A percentile compares a stretch with the other conserved stretches of the same genome.
These are phyloP conservation scores for Colletotrichum godetiae DNA, from an alignment of 2,329 filamentous ascomycete genomes.

Conservation along the genomic window DNA sequence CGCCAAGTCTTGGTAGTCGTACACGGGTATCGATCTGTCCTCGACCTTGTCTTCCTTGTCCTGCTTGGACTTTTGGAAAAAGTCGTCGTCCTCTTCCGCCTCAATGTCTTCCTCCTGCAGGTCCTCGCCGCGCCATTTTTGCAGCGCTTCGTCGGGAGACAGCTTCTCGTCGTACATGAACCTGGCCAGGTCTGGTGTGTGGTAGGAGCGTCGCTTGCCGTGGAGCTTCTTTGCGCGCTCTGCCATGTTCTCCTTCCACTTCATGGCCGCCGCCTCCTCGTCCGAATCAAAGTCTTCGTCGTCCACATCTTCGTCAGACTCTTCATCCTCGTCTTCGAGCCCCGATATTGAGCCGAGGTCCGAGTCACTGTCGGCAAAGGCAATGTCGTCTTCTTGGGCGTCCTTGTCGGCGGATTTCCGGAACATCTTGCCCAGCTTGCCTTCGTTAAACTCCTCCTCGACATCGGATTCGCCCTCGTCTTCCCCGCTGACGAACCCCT, in stretches of 20 bases:
- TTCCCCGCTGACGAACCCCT: slow-evolving; percentile 66
- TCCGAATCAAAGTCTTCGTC: slow-evolving; percentile 66
- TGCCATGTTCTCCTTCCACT: slow-evolving; percentile 90
- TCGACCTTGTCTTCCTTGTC: slow-evolving; percentile 80
- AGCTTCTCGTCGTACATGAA: slow-evolving; percentile 90
- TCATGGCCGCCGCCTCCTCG: slow-evolving; percentile 78
- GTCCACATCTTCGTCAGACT: slow-evolving; percentile 53
- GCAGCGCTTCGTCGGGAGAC: slow-evolving; percentile 78
- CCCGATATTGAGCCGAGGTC: slow-evolving; percentile 89
- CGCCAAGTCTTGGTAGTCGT: slow-evolving; percentile 84
- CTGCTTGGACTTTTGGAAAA: slow-evolving; percentile 73
- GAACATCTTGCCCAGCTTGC: slow-evolving; percentile 71
- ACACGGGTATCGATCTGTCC: slow-evolving; percentile 81
- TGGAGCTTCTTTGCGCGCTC: slow-evolving; percentile 80
- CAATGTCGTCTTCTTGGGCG: slow-evolving; percentile 76
- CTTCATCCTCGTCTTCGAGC: slow-evolving; percentile 59
- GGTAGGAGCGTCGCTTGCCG: slow-evolving; percentile 76
- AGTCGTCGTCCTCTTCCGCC: slow-evolving; percentile 68
- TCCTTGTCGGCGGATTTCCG: slow-evolving; percentile 62
- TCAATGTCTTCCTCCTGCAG: slow-evolving; percentile 67
- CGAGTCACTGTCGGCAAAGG: slow-evolving; percentile 96
- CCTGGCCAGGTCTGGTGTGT: slow-evolving; percentile 84
- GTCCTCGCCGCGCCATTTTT: slow-evolving; percentile 81
- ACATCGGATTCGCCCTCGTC: slow-evolving; percentile 62
- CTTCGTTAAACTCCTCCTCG: slow-evolving; percentile 68